Percentiles rank a stretch among this genome's conserved stretches.
Conservation (phyloP, 2,329 filamentous ascomycete genomes). For the Colletotrichum neosansevieriae region DNA sequence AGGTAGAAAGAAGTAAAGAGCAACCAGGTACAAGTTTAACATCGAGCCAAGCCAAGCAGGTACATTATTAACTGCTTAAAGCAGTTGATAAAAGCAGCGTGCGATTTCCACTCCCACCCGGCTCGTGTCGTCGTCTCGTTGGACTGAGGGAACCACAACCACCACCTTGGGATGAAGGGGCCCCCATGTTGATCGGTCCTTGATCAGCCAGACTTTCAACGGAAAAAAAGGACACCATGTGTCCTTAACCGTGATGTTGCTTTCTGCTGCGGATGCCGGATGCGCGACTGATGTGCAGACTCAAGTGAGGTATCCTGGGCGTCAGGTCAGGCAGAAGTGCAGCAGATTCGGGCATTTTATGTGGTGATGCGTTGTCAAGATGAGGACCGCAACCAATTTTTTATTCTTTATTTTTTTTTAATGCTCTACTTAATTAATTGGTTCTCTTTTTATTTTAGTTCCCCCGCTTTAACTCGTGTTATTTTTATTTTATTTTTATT, state of each 20-base stretch:
- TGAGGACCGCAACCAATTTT: constrained; percentile 17
- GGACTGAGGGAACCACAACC: constrained; percentile 18
- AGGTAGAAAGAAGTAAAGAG: constrained; percentile 1
- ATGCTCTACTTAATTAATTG: constrained; percentile 8
- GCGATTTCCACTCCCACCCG: constrained; percentile 30
- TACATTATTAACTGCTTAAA: not conserved
- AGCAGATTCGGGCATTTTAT: constrained; percentile 57
- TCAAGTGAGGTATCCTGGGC: constrained; percentile 10
- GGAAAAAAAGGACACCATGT: not conserved
- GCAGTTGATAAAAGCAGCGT: constrained; percentile 35
- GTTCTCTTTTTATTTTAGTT: constrained; percentile 27
- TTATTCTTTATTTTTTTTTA: constrained; percentile 39
- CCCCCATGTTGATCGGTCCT: constrained; percentile 27
- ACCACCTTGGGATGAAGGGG: constrained; percentile 15
- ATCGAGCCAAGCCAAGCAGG: constrained; percentile 8
- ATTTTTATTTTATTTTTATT: constrained; percentile 13
- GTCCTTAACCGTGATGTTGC: constrained; percentile 16
- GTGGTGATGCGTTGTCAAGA: constrained; percentile 66
- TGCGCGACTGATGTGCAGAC: constrained; percentile 10
- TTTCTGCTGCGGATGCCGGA: constrained; percentile 11
- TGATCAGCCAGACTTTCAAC: not conserved
- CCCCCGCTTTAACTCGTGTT: not conserved
- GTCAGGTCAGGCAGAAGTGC: constrained; percentile 61
- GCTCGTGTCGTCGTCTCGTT: constrained; percentile 39
- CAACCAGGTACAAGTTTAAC: not conserved